phyloP scores from a whole-genome alignment of 2,329 filamentous ascomycete species.

The Aureobasidium sp. region DNA sequence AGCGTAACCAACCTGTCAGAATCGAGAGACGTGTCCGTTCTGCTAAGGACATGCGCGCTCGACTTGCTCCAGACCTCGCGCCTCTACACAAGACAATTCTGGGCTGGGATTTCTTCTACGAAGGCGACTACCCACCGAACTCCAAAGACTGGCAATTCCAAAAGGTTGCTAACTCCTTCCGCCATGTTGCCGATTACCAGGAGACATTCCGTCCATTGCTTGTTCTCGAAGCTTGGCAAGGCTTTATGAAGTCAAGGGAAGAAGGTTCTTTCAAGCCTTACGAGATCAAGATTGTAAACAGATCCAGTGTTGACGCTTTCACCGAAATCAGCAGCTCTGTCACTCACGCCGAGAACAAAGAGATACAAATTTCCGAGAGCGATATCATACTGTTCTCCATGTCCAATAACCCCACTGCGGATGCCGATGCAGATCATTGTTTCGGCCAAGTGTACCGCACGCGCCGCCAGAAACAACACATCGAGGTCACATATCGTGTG shows the following conservation, averaged over 20 bases:
- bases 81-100: slow-evolving; percentile 78
- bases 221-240: slow-evolving; percentile 90
- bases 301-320: slow-evolving; percentile 85
- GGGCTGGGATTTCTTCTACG: slow-evolving; percentile 90
- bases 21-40: slow-evolving; percentile 75
- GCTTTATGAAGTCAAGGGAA: slow-evolving; percentile 81
- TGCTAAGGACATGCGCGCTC: slow-evolving; percentile 87
- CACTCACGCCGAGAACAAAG: slow-evolving; percentile 59
- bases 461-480: slow-evolving; percentile 67
- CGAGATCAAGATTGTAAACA: slow-evolving; percentile 78
- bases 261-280: slow-evolving; percentile 75
- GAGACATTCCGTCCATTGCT: slow-evolving; percentile 84
- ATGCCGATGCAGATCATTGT: slow-evolving; percentile 64
- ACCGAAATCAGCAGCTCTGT: slow-evolving; percentile 84
- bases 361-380: slow-evolving; percentile 67
- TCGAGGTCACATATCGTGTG: slow-evolving; percentile 82
- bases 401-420: slow-evolving; percentile 59
- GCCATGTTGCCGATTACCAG: slow-evolving; percentile 70
- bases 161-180: slow-evolving; percentile 69
- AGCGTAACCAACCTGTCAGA: slow-evolving; percentile 65
- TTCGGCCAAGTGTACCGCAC: slow-evolving; percentile 75
- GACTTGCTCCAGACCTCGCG: slow-evolving; percentile 81
- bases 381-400: slow-evolving; percentile 84
- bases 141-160: slow-evolving; percentile 62
- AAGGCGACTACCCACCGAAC: slow-evolving; percentile 74